Conservation (phyloP, 257 asterid species). For the Capsicum baccatum region DNA sequence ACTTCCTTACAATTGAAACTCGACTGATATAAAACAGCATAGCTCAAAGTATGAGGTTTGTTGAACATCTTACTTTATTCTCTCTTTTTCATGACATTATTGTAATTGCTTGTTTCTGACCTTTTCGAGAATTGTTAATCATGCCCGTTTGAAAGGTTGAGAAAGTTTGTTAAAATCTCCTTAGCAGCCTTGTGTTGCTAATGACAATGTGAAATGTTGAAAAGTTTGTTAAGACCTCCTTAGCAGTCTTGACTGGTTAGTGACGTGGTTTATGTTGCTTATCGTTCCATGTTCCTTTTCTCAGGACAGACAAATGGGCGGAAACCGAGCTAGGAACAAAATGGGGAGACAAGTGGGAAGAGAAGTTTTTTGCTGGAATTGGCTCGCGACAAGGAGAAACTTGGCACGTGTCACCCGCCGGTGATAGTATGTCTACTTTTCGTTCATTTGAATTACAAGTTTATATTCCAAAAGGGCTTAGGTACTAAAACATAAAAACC, state of each 20-base stretch:
- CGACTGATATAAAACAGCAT: too few species aligned
- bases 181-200: too few species aligned
- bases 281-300: conserved; percentile 28
- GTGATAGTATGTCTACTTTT: conserved; percentile 61
- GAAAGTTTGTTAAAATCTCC: not conserved
- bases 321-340: conserved; percentile 96
- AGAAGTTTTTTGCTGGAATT: conserved; percentile 84
- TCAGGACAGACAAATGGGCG: conserved; percentile 99
- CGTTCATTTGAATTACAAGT: not conserved
- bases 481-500: not conserved
- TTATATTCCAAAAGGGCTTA: not conserved
- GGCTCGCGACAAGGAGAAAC: conserved; percentile 99
- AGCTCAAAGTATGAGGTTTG: not conserved
- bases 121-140: not conserved
- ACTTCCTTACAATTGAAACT: not conserved
- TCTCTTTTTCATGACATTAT: not conserved
- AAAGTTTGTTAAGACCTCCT: too few species aligned
- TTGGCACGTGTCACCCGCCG: conserved; percentile 83
- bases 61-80: not conserved
- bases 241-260: too few species aligned
- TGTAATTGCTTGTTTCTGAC: not conserved
- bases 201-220: too few species aligned
- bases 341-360: conserved; percentile 99
- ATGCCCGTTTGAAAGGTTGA: not conserved
- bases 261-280: conserved; percentile 13